phyloP scores from a whole-genome alignment of 1,284 basidiomycete species.

The Pseudomicrostroma phylloplanum region DNA sequence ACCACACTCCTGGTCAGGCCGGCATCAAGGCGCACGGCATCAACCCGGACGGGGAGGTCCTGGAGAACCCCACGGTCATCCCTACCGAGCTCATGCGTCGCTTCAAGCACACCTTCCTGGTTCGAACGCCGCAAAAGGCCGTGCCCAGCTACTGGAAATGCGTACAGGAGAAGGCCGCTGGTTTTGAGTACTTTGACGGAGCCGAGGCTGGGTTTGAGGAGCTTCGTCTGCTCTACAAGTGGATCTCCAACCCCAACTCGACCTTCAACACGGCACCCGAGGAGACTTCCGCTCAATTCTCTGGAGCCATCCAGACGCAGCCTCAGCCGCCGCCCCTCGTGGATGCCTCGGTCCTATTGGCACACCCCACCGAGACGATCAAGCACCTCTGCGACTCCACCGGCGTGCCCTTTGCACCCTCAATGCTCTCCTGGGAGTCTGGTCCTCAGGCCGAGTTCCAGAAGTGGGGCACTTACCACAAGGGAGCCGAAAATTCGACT shows the following conservation, averaged over 20 bases:
- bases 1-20: conserved; percentile 15
- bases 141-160: conserved; percentile 46
- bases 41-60: conserved; percentile 12
- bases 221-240: conserved; percentile 41
- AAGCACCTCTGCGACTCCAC: conserved; percentile 33
- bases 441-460: conserved; percentile 39
- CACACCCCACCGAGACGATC: conserved; percentile 34
- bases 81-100: conserved; percentile 36
- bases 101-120: conserved; percentile 47
- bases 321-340: conserved; percentile 38
- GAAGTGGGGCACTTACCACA: conserved; percentile 46
- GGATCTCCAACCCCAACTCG: conserved; percentile 38
- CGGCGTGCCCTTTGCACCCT: conserved; percentile 35
- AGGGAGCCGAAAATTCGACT: conserved; percentile 38
- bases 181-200: conserved; percentile 44
- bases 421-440: conserved; percentile 45
- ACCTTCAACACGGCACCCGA: conserved; percentile 33
- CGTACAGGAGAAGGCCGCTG: conserved; percentile 40
- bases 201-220: conserved; percentile 39
- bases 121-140: conserved; percentile 44
- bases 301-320: conserved; percentile 21
- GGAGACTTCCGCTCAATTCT: conserved; percentile 10
- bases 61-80: conserved; percentile 48
- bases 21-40: conserved; percentile 1
- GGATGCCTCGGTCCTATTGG: conserved; percentile 34